Conservation (phyloP, 805 yeast genomes). For the Lachancea waltii region DNA sequence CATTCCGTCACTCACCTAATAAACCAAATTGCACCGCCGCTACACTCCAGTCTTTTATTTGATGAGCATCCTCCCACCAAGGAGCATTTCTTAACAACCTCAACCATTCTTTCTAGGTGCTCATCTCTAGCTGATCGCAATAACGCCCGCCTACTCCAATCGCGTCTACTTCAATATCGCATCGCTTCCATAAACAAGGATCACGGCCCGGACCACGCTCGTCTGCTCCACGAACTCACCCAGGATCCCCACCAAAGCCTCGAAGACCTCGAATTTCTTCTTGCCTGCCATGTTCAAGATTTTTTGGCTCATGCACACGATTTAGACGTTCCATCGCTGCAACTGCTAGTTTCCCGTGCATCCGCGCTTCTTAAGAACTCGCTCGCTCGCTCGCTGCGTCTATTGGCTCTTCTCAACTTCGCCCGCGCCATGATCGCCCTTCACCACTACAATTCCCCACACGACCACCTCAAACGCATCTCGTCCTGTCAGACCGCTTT, state of each 20-base stretch:
- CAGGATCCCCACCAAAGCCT: neutral
- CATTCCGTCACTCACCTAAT: slow-evolving; percentile 1
- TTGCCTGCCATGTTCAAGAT: neutral
- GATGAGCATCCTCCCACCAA: neutral
- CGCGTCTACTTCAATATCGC: slow-evolving; percentile 5
- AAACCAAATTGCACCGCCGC: slow-evolving; percentile 5
- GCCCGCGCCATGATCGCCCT: slow-evolving; percentile 14
- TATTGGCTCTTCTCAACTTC: slow-evolving; percentile 21
- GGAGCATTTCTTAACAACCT: neutral
- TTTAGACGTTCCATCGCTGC: neutral
- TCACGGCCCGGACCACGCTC: neutral
- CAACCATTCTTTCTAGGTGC: neutral
- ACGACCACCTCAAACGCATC: slow-evolving; percentile 10
- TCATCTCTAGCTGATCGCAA: neutral
- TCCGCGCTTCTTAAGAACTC: slow-evolving; percentile 9
- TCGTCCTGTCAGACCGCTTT: slow-evolving; percentile 14
- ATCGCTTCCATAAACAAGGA: neutral
- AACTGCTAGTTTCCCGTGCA: neutral
- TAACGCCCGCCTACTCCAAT: neutral
- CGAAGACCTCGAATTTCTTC: slow-evolving; percentile 1
- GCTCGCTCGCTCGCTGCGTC: slow-evolving; percentile 18
- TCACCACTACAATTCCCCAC: slow-evolving; percentile 2
- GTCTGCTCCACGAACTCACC: neutral
- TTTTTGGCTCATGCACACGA: neutral
- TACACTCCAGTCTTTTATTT: slow-evolving; percentile 2